Evolutionary conservation across 2,329 filamentous ascomycete species (phyloP).

Genomic region (Sclerotinia sclerotiorum): DNA sequence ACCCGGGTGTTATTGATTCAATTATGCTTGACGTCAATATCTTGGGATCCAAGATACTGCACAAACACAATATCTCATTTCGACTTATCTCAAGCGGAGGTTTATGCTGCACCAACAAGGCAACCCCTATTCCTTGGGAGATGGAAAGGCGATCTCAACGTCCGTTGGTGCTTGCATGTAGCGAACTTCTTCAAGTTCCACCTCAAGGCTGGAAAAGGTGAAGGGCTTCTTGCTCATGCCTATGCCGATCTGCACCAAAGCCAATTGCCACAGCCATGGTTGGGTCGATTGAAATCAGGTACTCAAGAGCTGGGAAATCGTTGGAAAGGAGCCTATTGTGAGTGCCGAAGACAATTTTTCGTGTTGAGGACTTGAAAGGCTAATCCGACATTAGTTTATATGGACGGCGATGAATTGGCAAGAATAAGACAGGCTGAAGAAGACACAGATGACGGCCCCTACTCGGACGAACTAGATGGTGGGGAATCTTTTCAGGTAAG

Average conservation of each 20-base stretch:
- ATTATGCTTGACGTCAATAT: conserved; percentile 35
- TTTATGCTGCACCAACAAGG: conserved; percentile 42
- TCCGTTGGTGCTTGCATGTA: conserved; percentile 48
- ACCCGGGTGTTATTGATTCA: conserved; percentile 34
- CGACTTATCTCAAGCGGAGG: conserved; percentile 47
- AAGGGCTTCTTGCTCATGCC: conserved; percentile 39
- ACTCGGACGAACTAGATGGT: conserved; percentile 30
- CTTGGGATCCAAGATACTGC: conserved; percentile 35
- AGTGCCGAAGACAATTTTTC: conserved; percentile 23
- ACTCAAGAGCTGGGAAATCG: conserved; percentile 43
- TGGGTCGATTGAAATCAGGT: conserved; percentile 41
- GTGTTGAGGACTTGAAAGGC: neutral
- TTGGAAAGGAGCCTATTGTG: conserved; percentile 54
- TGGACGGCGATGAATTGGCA: conserved; percentile 29
- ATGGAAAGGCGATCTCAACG: conserved; percentile 44
- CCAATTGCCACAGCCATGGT: conserved; percentile 48
- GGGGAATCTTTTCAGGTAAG: conserved; percentile 34
- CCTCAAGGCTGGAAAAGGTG: conserved; percentile 43
- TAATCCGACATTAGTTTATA: conserved; percentile 30
- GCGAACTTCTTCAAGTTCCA: conserved; percentile 56
- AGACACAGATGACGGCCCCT: conserved; percentile 19
- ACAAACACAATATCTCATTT: conserved; percentile 40
- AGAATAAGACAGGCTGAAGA: conserved; percentile 28
- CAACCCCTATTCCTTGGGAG: conserved; percentile 46
- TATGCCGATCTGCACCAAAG: conserved; percentile 41